Evolutionary conservation across 1,139 yeast genomes (phyloP).

Genomic region (Lodderomyces elongisporus): DNA sequence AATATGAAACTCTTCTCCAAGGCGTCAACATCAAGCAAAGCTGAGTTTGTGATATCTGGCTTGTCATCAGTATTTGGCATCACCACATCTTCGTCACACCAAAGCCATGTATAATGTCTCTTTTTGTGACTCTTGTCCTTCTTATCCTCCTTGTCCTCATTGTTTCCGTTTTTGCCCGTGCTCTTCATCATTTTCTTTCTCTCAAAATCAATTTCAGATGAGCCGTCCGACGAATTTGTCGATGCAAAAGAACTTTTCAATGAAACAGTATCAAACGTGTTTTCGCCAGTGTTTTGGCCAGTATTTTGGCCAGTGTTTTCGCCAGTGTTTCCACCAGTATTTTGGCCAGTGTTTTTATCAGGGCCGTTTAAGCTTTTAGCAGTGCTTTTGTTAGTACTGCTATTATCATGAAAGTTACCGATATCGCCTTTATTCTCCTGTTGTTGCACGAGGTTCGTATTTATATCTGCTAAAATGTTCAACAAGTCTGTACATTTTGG

Average conservation of each 20-base stretch:
- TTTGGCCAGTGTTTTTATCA: background rate
- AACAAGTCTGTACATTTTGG: conserved; percentile 24
- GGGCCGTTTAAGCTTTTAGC: too few relatives aligned
- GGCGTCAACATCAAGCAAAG: conserved; percentile 5
- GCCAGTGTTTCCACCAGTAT: background rate
- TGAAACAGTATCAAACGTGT: background rate
- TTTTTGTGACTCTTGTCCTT: conserved; percentile 1
- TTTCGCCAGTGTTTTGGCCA: too few relatives aligned
- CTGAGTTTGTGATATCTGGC: too few relatives aligned
- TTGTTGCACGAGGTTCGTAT: too few relatives aligned
- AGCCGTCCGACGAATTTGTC: background rate
- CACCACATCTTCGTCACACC: conserved; percentile 33
- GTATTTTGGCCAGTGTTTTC: background rate
- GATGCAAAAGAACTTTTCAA: background rate
- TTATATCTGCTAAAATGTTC: conserved; percentile 18
- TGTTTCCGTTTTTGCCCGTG: too few relatives aligned
- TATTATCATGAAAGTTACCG: too few relatives aligned
- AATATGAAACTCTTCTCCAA: conserved; percentile 3
- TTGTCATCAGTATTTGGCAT: conserved; percentile 21
- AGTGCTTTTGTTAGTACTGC: too few relatives aligned
- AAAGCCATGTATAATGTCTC: conserved; percentile 29
- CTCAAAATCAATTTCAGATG: too few relatives aligned
- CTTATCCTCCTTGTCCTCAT: background rate
- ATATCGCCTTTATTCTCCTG: too few relatives aligned
- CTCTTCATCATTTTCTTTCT: too few relatives aligned